These are phyloP conservation scores for Kwoniella bestiolae DNA, from an alignment of 768 basidiomycete genomes.

Conservation along the genomic window DNA sequence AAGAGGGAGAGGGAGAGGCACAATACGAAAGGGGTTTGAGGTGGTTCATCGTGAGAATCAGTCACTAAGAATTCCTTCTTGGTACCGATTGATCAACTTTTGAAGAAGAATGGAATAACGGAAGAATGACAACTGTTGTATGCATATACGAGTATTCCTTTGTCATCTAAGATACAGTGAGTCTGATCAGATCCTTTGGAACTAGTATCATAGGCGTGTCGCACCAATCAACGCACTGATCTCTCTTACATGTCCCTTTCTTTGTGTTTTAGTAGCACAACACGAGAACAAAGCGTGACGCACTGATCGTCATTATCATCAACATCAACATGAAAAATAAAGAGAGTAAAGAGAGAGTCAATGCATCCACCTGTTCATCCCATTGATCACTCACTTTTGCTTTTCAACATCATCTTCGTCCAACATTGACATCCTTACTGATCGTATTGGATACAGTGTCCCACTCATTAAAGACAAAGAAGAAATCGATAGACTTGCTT, in stretches of 20 bases:
- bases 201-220: too few species aligned
- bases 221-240: not conserved
- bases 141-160: not conserved
- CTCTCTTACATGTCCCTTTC: not conserved
- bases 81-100: too few species aligned
- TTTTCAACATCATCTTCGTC: too few species aligned
- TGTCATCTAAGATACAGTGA: not conserved
- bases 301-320: not conserved
- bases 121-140: not conserved
- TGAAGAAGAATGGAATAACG: not conserved
- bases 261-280: not conserved
- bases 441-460: not conserved
- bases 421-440: not conserved
- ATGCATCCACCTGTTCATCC: not conserved
- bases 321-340: not conserved
- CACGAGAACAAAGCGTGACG: not conserved
- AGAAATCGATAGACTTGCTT: not conserved
- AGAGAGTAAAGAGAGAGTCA: too few species aligned
- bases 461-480: not conserved
- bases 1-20: constrained; percentile 60
- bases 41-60: too few species aligned
- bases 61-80: too few species aligned
- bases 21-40: not conserved
- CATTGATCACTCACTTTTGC: not conserved
- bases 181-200: not conserved